Evolutionary conservation across 2,329 filamentous ascomycete species (phyloP).

Genomic region (Nothophaeocryptopus gaeumannii): DNA sequence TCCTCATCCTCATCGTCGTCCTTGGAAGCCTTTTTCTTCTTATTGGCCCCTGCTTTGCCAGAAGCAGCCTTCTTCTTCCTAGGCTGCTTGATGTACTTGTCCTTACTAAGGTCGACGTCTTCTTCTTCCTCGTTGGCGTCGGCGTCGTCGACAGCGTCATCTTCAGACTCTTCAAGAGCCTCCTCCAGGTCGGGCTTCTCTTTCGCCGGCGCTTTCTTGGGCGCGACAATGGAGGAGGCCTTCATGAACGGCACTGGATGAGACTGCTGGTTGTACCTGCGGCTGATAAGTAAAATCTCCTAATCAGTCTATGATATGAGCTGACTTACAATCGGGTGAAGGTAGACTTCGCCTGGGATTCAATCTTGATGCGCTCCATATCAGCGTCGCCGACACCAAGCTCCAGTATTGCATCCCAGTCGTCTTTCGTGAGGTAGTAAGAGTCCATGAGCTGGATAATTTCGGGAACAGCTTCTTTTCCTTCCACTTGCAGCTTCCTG

Average conservation of each 20-base stretch:
- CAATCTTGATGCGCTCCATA: conserved; percentile 71
- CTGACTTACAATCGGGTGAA: conserved; percentile 80
- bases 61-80: conserved; percentile 63
- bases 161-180: conserved; percentile 85
- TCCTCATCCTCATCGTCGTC: conserved; percentile 49
- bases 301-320: neutral
- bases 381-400: conserved; percentile 83
- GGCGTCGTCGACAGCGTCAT: conserved; percentile 52
- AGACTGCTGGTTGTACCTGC: conserved; percentile 76
- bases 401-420: conserved; percentile 90
- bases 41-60: conserved; percentile 48
- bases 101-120: conserved; percentile 82
- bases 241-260: conserved; percentile 98
- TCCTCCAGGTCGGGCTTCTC: conserved; percentile 93
- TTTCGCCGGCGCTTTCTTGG: conserved; percentile 66
- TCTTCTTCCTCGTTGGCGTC: conserved; percentile 53
- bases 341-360: conserved; percentile 78
- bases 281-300: conserved; percentile 20
- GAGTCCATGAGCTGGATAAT: conserved; percentile 96
- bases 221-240: conserved; percentile 69
- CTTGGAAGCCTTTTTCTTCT: conserved; percentile 70
- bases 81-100: conserved; percentile 93
- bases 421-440: conserved; percentile 91
- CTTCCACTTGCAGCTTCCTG: conserved; percentile 69
- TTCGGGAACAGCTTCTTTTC: conserved; percentile 75